Evolutionary conservation across 1,284 basidiomycete species (phyloP), one percentile per base, ranked within the genome.

Genomic region (Tylopilus orsonianus): DNA sequence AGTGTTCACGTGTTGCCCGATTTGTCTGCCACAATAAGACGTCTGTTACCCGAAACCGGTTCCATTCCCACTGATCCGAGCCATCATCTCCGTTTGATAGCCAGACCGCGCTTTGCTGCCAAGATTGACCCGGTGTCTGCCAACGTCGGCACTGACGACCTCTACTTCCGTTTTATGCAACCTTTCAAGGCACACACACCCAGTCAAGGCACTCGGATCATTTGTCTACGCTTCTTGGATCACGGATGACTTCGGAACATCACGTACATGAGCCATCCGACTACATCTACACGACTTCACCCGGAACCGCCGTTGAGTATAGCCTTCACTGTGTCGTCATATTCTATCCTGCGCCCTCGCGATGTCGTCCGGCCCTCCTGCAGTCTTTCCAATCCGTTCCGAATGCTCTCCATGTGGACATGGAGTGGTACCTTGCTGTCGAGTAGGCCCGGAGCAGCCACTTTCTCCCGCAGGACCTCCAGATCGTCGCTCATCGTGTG

Each of bases 391-490:
- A 88, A 57, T 9, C 87, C 85, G 36, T 60, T 71, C 59, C 69
- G 70, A 54, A 89, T 86, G 52, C 81, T 85, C 66, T 77, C 77
- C 65, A 88, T 80, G 56, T 89, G 85, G 20, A 88, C 84, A 49
- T 83, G 79, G 3, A 83, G 66, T 3, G 85, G 83, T n/a, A 87
- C 71, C 30, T 68, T 69, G 16, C 76, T 67, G 5, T 77, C 80
- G 12, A 77, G 62, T 2, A 89, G 63, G 43, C 81, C 79, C 5
- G 86, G 85, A 23, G 79, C 77, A 3, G 82, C 75, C 1, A 85
- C 82, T 10, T 82, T 71, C 57, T 85, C 82, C 50, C 87, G 70
- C 53, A 90, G 64, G 39, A 85, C 84, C 60, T 86, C 85, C 74
- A 90, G 80, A 52, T 87, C 85, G 34, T 79, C 80, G 53, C 77